Base-by-base conservation (phyloP, 1,284 basidiomycete species). In the Porogramme epimiltina region DNA sequence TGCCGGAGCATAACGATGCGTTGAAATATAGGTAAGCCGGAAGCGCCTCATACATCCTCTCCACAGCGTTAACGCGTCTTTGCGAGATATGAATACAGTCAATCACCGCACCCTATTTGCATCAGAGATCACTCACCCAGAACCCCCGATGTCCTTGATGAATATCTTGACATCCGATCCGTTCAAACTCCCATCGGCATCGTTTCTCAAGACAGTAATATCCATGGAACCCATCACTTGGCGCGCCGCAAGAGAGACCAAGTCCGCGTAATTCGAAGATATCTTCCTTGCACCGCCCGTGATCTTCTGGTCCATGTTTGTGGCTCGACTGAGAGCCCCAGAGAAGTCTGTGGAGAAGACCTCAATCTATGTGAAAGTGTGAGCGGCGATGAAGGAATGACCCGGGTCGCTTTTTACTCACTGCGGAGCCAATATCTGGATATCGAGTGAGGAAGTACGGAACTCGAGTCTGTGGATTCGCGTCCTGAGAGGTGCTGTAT, bases 41-140 rank as follows among this genome's bases (percentile, higher is more conserved):
- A 82, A 82, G 87, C 13, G 82, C 68, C 4, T 85, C 84, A 73
- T 83, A 86, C 51, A 88, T 84, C 24, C 88, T 85, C 60, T 89
- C 85, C n/a, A 88, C 82, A 0, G 85, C 87, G 59, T 87, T 85
- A 42, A 84, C 75, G 52, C 31, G 52, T 22, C 11, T 16, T 42
- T 20, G n/a, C 19, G 13, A 34, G 3, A 33, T 10, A n/a, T n/a
- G 2, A 40, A 71, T 79, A 31, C 8, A 15, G 49, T 55, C 13
- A 37, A 6, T 16, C n/a, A 5, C 6, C 9, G n/a, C 9, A 18
- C 16, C 9, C 8, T 6, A 37, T 13, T 6, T 45, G 20, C 48
- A 39, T 22, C 23, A 37, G 16, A 20, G 23, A 0, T 49, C 28
- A 18, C 50, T 40, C 54, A 22, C 51, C 8, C 5, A n/a, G 13